Conservation (phyloP, 2,329 filamentous ascomycete genomes). For the Monilinia fructigena region DNA sequence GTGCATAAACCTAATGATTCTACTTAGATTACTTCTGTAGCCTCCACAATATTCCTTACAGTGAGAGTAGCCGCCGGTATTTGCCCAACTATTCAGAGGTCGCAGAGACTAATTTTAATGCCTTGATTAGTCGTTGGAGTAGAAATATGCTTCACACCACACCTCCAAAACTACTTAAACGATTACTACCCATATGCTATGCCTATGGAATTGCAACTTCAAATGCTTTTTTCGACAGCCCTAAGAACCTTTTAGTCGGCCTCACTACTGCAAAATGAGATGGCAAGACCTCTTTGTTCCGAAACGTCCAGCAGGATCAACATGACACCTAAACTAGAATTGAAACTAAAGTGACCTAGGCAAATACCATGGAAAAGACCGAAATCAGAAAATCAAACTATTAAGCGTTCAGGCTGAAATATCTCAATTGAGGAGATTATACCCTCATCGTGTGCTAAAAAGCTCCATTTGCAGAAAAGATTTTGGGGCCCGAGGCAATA, state of each 20-base stretch:
- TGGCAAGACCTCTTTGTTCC: slow-evolving; percentile 96
- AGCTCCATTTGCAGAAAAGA: neutral
- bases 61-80: neutral
- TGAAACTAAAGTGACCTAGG: rapidly evolving
- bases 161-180: neutral
- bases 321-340: slow-evolving; percentile 39
- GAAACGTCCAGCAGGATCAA: slow-evolving; percentile 98
- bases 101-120: neutral
- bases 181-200: too few relatives aligned
- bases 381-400: neutral
- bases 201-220: slow-evolving; percentile 86
- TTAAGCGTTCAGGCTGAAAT: neutral
- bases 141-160: neutral
- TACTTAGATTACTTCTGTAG: neutral
- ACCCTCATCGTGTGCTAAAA: neutral
- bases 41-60: too few relatives aligned
- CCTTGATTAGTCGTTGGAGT: too few relatives aligned
- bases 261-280: slow-evolving; percentile 94
- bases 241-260: slow-evolving; percentile 90
- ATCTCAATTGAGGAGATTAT: too few relatives aligned
- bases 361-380: neutral
- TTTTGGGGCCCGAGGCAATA: too few relatives aligned
- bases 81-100: neutral
- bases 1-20: too few relatives aligned
- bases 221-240: slow-evolving; percentile 96